Conservation (phyloP, 2,329 filamentous ascomycete genomes). For the Colletotrichum sp. region DNA sequence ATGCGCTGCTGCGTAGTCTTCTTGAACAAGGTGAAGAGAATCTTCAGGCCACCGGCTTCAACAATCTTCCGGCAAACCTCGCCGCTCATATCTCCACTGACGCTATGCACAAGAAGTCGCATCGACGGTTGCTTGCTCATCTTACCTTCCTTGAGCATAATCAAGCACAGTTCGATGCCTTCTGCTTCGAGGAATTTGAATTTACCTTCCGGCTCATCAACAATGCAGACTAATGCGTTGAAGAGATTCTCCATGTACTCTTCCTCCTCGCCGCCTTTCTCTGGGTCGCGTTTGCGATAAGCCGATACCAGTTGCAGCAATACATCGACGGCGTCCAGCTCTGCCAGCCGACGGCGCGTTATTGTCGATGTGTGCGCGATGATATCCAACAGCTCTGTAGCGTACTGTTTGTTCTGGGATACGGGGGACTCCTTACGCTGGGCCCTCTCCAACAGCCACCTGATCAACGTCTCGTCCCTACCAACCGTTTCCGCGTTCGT, state of each 20-base stretch:
- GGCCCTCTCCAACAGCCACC: slow-evolving; percentile 80
- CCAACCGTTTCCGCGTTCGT: slow-evolving; percentile 75
- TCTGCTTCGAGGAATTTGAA: slow-evolving; percentile 85
- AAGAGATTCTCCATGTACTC: slow-evolving; percentile 96
- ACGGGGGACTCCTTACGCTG: slow-evolving; percentile 71
- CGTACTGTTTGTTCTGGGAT: slow-evolving; percentile 93
- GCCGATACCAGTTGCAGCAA: slow-evolving; percentile 83
- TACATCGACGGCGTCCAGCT: slow-evolving; percentile 75
- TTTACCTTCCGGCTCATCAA: slow-evolving; percentile 78
- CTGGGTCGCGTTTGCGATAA: slow-evolving; percentile 86
- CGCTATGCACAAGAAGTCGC: slow-evolving; percentile 83
- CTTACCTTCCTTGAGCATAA: slow-evolving; percentile 91
- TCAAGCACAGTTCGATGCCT: slow-evolving; percentile 87
- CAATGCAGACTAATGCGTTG: slow-evolving; percentile 81
- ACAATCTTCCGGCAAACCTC: slow-evolving; percentile 78
- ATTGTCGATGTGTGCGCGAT: slow-evolving; percentile 76
- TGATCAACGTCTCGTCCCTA: slow-evolving; percentile 68
- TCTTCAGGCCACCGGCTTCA: slow-evolving; percentile 84
- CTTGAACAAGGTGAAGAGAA: slow-evolving; percentile 86
- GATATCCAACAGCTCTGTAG: slow-evolving; percentile 90
- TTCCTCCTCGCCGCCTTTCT: slow-evolving; percentile 86
- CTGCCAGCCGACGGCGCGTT: slow-evolving; percentile 68
- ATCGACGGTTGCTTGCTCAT: slow-evolving; percentile 80
- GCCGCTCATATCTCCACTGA: slow-evolving; percentile 53
- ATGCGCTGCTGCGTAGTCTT: slow-evolving; percentile 56